These are phyloP conservation scores for Novymonas esmeraldas DNA, from an alignment of 208 protist species.

Conservation along the genomic window DNA sequence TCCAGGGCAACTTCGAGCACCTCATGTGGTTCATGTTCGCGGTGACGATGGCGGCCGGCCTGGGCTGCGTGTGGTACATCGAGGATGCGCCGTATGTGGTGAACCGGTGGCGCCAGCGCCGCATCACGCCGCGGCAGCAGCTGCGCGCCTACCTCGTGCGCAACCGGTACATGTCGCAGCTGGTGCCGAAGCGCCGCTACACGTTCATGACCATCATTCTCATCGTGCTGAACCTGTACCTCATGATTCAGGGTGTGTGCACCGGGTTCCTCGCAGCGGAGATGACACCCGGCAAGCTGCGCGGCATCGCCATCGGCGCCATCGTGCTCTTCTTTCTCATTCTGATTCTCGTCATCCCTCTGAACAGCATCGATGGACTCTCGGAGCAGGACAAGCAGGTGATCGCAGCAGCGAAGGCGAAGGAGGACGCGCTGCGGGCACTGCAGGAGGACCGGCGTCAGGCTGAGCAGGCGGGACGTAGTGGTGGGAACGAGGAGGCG, in stretches of 20 bases:
- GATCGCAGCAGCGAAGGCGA: constrained; percentile 24
- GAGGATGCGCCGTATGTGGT: constrained; percentile 52
- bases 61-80: constrained; percentile 38
- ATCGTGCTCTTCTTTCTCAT: constrained; percentile 31
- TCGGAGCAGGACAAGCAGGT: constrained; percentile 48
- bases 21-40: constrained; percentile 49
- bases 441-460: constrained; percentile 12
- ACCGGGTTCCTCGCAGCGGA: constrained; percentile 29
- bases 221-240: constrained; percentile 54
- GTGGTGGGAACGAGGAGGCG: too few species aligned
- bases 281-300: constrained; percentile 36
- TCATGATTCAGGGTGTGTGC: constrained; percentile 48
- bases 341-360: constrained; percentile 35
- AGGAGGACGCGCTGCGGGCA: constrained; percentile 12
- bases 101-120: constrained; percentile 38
- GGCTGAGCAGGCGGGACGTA: too few species aligned
- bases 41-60: constrained; percentile 32
- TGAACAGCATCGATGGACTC: constrained; percentile 34
- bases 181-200: constrained; percentile 53
- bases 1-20: constrained; percentile 30
- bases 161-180: constrained; percentile 62
- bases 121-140: constrained; percentile 24
- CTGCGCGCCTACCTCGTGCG: constrained; percentile 46
- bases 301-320: constrained; percentile 46
- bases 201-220: constrained; percentile 34